phyloP scores from a whole-genome alignment of 2,329 filamentous ascomycete genomes.

The Pseudogymnoascus sp. region DNA sequence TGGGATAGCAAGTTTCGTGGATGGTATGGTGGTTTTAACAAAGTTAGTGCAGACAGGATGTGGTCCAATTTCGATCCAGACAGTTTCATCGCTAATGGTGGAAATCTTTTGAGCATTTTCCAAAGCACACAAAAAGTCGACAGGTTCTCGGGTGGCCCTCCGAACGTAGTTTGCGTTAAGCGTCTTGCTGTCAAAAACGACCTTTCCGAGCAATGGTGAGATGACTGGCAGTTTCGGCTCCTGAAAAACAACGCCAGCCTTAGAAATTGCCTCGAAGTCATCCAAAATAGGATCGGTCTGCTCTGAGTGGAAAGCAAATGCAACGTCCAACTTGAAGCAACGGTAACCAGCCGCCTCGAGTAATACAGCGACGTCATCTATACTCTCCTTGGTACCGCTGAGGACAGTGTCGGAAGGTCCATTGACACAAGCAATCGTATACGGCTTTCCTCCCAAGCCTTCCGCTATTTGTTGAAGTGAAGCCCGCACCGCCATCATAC shows the following conservation, averaged over 20 bases:
- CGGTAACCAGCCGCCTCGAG: slow-evolving; percentile 46
- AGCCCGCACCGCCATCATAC: slow-evolving; percentile 48
- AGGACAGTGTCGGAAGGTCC: slow-evolving; percentile 66
- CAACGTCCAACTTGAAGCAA: slow-evolving; percentile 50
- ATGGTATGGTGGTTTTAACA: slow-evolving; percentile 52
- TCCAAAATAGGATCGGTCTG: slow-evolving; percentile 55
- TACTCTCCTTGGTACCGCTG: slow-evolving; percentile 45
- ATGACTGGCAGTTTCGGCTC: slow-evolving; percentile 52
- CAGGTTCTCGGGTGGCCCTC: slow-evolving; percentile 57
- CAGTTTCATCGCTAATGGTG: slow-evolving; percentile 56
- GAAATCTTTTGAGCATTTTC: slow-evolving; percentile 48
- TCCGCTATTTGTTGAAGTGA: slow-evolving; percentile 38
- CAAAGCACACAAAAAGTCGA: slow-evolving; percentile 59
- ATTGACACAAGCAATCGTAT: slow-evolving; percentile 59
- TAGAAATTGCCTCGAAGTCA: slow-evolving; percentile 45
- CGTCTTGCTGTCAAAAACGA: slow-evolving; percentile 47
- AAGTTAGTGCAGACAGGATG: slow-evolving; percentile 60
- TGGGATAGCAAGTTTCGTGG: slow-evolving; percentile 35
- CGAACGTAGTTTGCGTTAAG: slow-evolving; percentile 55
- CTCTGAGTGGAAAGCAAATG: slow-evolving; percentile 57
- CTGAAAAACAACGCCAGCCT: slow-evolving; percentile 42
- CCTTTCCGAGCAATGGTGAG: slow-evolving; percentile 55
- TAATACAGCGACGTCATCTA: slow-evolving; percentile 39
- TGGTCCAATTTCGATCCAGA: slow-evolving; percentile 64
- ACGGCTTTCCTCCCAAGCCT: slow-evolving; percentile 37